A percentile compares a stretch with the other conserved stretches of the same genome.
These are phyloP conservation scores for Harringtonia aguacate DNA, from an alignment of 2,329 filamentous ascomycete species.

Conservation along the genomic window DNA sequence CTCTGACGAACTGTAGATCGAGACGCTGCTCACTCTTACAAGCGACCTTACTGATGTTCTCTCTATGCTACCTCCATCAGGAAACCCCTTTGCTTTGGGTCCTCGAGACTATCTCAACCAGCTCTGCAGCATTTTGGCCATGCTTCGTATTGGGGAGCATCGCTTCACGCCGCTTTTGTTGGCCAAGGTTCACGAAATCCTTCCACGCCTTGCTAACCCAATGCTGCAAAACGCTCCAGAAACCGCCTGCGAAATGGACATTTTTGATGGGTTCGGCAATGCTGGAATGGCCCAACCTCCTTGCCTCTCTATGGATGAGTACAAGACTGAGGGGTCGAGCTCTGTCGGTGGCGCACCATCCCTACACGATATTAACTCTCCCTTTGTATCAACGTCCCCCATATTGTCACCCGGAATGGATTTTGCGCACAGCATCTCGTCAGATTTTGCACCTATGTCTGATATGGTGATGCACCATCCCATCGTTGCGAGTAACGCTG, in stretches of 20 bases:
- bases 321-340: conserved; percentile 32
- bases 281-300: conserved; percentile 48
- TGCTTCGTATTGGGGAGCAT: conserved; percentile 63
- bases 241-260: conserved; percentile 40
- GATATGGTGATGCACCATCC: conserved; percentile 45
- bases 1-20: conserved; percentile 48
- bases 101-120: conserved; percentile 66
- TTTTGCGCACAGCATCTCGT: conserved; percentile 29
- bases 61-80: conserved; percentile 48
- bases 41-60: conserved; percentile 66
- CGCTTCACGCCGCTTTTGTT: conserved; percentile 69
- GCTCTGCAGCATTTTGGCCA: conserved; percentile 55
- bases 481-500: conserved; percentile 17
- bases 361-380: conserved; percentile 33
- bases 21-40: conserved; percentile 70
- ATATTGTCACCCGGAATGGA: conserved; percentile 44
- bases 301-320: conserved; percentile 34
- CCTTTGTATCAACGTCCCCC: conserved; percentile 41
- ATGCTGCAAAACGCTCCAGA: conserved; percentile 50
- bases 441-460: conserved; percentile 36
- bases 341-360: conserved; percentile 21
- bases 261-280: conserved; percentile 57
- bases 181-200: conserved; percentile 61
- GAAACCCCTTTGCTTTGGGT: conserved; percentile 51
- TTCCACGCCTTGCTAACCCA: conserved; percentile 52